Evolutionary conservation across 768 basidiomycete species (phyloP).

Genomic region (Collybia nuda): DNA sequence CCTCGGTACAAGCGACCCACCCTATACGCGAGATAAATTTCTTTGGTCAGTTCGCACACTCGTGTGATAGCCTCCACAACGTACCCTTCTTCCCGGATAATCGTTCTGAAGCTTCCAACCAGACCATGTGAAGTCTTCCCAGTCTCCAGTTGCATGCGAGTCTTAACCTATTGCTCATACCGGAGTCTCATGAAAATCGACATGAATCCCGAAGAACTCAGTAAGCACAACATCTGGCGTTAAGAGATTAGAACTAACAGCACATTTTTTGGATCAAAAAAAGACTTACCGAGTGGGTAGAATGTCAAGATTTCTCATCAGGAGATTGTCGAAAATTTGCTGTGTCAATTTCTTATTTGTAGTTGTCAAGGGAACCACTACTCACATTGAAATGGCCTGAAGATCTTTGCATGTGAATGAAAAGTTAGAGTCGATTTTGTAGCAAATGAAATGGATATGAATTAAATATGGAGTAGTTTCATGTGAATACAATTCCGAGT

Average conservation of each 20-base stretch:
- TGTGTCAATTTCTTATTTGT: no score
- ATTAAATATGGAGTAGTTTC: no score
- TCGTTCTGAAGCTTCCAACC: constrained; percentile 78
- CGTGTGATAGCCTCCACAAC: constrained; percentile 17
- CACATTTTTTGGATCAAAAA: neutral
- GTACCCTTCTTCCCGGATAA: constrained; percentile 91
- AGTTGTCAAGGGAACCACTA: no score
- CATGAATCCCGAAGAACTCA: constrained; percentile 6
- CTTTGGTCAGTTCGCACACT: constrained; percentile 11
- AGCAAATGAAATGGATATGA: no score
- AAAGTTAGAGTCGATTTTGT: no score
- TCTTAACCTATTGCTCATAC: constrained; percentile 73
- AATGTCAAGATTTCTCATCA: constrained; percentile 81
- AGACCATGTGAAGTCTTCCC: constrained; percentile 77
- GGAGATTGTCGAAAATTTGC: no score
- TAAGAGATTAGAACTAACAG: neutral
- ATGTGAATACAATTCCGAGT: no score
- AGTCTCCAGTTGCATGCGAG: constrained; percentile 95
- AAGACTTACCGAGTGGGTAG: constrained; percentile 79
- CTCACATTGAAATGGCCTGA: no score
- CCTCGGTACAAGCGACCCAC: constrained; percentile 87
- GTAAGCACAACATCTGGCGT: constrained; percentile 78
- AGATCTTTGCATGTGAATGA: no score
- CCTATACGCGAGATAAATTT: constrained; percentile 35
- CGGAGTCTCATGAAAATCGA: constrained; percentile 3